A percentile compares a stretch with the other conserved stretches of the same genome.
These are phyloP conservation scores for Trichosanthes cucumerina DNA, from an alignment of 306 rosid species.

Conservation along the genomic window DNA sequence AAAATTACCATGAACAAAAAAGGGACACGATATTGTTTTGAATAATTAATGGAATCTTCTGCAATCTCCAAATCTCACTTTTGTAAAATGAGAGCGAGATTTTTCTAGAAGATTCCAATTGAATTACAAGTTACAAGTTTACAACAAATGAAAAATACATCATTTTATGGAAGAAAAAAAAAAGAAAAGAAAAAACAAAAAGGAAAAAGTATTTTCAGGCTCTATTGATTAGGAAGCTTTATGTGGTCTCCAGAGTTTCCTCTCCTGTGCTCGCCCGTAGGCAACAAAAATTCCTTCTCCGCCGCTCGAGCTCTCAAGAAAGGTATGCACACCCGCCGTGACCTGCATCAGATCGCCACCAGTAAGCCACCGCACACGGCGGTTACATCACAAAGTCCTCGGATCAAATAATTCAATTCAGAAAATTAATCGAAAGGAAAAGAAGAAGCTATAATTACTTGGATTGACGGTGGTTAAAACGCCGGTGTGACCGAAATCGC, in stretches of 20 bases:
- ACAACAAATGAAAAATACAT: background rate
- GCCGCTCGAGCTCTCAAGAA: constrained; percentile 1
- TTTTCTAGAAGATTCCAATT: background rate
- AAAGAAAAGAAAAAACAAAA: background rate
- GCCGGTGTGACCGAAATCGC: constrained; percentile 54
- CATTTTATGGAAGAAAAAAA: background rate
- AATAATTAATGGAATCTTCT: background rate
- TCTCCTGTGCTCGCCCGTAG: background rate
- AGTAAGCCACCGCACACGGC: background rate
- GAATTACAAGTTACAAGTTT: background rate
- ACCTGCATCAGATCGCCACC: constrained; percentile 15
- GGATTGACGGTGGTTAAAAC: constrained; percentile 34
- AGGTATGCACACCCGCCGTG: constrained; percentile 19
- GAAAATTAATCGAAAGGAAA: background rate
- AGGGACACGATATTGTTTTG: background rate
- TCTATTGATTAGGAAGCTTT: background rate
- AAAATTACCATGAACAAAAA: too few species aligned
- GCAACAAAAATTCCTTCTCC: background rate
- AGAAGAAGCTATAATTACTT: constrained; percentile 13
- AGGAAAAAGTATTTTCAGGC: background rate
- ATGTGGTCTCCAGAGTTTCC: background rate
- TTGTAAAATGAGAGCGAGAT: background rate
- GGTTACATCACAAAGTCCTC: background rate
- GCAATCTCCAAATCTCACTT: background rate
- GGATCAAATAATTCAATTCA: background rate